Evolutionary conservation across 2,329 filamentous ascomycete genomes (phyloP).

Genomic region (Gaeumannomyces sp.): DNA sequence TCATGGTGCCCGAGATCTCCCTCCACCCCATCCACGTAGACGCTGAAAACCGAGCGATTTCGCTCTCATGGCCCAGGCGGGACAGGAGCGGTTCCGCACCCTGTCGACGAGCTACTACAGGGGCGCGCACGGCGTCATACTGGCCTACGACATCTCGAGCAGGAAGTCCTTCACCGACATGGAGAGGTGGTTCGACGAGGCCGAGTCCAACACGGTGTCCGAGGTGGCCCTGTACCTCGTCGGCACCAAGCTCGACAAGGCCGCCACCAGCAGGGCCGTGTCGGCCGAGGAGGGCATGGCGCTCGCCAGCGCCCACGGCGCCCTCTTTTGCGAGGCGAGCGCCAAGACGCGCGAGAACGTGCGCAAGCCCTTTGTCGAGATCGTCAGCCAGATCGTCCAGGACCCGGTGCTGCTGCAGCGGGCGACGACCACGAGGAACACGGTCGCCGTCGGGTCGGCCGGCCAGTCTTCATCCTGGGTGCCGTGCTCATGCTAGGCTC

Average conservation of each 20-base stretch:
- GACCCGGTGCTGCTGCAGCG: conserved; percentile 34
- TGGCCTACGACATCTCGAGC: conserved; percentile 44
- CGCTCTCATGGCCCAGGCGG: conserved; percentile 25
- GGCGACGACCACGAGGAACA: not conserved
- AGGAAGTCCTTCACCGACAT: conserved; percentile 44
- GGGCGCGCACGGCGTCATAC: conserved; percentile 41
- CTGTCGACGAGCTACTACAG: conserved; percentile 46
- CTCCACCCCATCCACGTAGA: not conserved
- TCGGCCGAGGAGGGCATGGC: conserved; percentile 39
- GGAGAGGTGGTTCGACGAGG: conserved; percentile 50
- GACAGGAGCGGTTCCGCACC: conserved; percentile 43
- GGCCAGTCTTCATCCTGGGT: conserved; percentile 10
- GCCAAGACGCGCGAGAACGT: conserved; percentile 48
- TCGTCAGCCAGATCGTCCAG: conserved; percentile 43
- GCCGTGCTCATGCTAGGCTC: conserved; percentile 6
- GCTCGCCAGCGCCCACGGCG: conserved; percentile 38
- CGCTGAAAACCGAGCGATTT: too few relatives aligned
- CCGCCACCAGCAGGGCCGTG: conserved; percentile 34
- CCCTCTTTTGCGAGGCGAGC: conserved; percentile 47
- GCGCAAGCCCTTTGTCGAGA: conserved; percentile 43
- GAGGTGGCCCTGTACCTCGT: conserved; percentile 45
- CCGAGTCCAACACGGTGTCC: conserved; percentile 40
- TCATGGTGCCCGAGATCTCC: not conserved
- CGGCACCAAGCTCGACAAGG: conserved; percentile 46
- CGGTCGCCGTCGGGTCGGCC: conserved; percentile 10